Conservation (phyloP, 2,329 filamentous ascomycete species). For the Hypoxylon rubiginosum region DNA sequence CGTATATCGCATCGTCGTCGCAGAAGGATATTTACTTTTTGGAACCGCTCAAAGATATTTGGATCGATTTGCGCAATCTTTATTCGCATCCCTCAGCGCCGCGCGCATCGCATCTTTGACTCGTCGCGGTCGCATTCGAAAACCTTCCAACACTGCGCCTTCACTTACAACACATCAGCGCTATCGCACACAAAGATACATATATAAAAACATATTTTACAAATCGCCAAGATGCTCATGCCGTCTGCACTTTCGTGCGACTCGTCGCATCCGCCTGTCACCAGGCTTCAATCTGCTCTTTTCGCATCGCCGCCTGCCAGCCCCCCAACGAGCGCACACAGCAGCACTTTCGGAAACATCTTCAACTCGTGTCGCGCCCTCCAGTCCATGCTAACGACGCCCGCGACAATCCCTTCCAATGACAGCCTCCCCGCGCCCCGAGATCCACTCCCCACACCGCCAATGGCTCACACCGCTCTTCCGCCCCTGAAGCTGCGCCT, state of each 20-base stretch:
- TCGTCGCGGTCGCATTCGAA: constrained; percentile 38
- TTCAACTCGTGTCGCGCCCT: constrained; percentile 72
- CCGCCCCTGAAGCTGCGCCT: constrained; percentile 68
- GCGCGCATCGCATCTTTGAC: constrained; percentile 37
- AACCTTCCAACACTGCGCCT: constrained; percentile 20
- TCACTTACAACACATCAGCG: background rate
- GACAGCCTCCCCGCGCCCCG: constrained; percentile 46
- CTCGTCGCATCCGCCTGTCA: constrained; percentile 61
- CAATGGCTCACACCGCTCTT: constrained; percentile 62
- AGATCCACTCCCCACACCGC: constrained; percentile 67
- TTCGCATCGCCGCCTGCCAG: constrained; percentile 72
- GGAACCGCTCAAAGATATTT: constrained; percentile 10
- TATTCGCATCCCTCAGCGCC: constrained; percentile 7
- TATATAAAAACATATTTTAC: constrained; percentile 7
- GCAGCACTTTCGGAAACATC: constrained; percentile 66
- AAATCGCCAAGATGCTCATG: constrained; percentile 65
- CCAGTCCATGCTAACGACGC: constrained; percentile 67
- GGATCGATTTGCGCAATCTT: constrained; percentile 9
- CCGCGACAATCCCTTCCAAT: constrained; percentile 48
- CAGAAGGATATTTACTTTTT: constrained; percentile 1
- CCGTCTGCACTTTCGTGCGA: constrained; percentile 72
- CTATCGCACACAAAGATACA: constrained; percentile 18
- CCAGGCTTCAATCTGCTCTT: constrained; percentile 62
- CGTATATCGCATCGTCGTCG: constrained; percentile 19
- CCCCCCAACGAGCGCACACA: constrained; percentile 63